phyloP scores from a whole-genome alignment of 768 basidiomycete genomes.

The Xanthoconium stramineum region DNA sequence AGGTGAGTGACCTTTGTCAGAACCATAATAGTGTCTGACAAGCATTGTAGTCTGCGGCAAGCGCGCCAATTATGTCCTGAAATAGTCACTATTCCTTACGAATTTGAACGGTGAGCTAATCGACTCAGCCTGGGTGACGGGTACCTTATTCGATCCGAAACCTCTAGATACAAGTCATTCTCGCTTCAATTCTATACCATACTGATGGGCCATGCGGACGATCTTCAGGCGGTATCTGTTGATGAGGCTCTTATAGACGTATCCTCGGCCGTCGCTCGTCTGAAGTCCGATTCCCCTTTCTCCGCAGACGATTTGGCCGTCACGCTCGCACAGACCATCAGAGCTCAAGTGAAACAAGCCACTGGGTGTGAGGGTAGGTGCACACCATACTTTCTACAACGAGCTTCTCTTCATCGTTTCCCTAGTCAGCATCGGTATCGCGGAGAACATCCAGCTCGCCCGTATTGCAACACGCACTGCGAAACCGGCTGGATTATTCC shows the following conservation, averaged over 20 bases:
- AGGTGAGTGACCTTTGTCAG: constrained; percentile 48
- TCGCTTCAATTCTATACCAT: constrained; percentile 92
- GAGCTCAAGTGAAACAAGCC: constrained; percentile 68
- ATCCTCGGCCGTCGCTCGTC: constrained; percentile 51
- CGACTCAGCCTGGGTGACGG: not conserved
- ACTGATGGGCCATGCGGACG: constrained; percentile 84
- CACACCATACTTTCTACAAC: not conserved
- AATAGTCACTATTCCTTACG: constrained; percentile 82
- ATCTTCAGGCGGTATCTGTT: constrained; percentile 92
- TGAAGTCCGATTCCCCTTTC: constrained; percentile 20
- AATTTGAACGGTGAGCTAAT: constrained; percentile 71
- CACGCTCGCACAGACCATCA: constrained; percentile 77
- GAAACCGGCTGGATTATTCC: constrained; percentile 87
- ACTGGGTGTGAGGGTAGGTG: constrained; percentile 80
- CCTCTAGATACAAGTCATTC: constrained; percentile 72
- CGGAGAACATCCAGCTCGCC: constrained; percentile 89
- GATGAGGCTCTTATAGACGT: constrained; percentile 96
- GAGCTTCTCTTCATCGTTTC: not conserved
- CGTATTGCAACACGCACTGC: constrained; percentile 88
- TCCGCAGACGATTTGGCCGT: constrained; percentile 57
- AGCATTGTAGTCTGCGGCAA: constrained; percentile 61
- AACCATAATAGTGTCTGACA: not conserved
- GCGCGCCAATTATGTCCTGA: constrained; percentile 73
- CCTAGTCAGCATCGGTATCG: constrained; percentile 87
- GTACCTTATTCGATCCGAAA: not conserved